Base-by-base conservation (phyloP, 371 early-diverging fungal genomes). In the Neoconidiobolus thromboides region DNA sequence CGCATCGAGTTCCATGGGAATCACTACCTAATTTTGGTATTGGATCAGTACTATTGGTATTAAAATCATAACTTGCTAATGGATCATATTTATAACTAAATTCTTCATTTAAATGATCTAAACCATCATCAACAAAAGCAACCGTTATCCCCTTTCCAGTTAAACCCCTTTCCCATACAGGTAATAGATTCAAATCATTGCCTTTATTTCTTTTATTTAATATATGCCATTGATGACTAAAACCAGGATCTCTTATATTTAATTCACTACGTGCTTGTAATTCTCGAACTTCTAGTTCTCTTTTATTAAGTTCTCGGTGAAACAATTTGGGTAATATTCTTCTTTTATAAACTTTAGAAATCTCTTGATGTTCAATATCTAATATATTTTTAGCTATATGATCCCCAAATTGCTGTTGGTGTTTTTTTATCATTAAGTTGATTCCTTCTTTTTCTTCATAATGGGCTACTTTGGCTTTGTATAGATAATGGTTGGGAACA, bases 1-100 rank as follows among this genome's bases (percentile, higher is more conserved):
- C 98, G 69, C 96, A 96, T 42, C 96, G 73, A 0, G 98, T 96
- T 48, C 96, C 98, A 68, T 97, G 98, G 46, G 76, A 75, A 67
- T 97, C 98, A 58, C 91, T 87, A 43, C 58, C 59, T 0, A 87
- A 63, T n/a, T 71, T 72, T 38, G 96, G 97, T 56, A 66, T 81
- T 1, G 96, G 96, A 15, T 83, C 63, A 42, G 71, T 65, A 10
- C 67, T 77, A 67, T 85, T 80, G 63, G 85, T 84, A 63, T 96
- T 96, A 64, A 87, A 95, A 68, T 95, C 96, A 64, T 90, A 91
- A 0, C 93, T 92, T 0, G 93, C 94, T 47, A 74, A 82, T 4
- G 78, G 77, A 65, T 69, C 79, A 78, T 91, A 95, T 73, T 90
- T 91, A 26, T 72, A 81, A 40, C 72, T 69, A 14, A 97, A 41